These are phyloP conservation scores for Chamaecrista fasciculata DNA, from an alignment of 306 rosid genomes.

Conservation along the genomic window DNA sequence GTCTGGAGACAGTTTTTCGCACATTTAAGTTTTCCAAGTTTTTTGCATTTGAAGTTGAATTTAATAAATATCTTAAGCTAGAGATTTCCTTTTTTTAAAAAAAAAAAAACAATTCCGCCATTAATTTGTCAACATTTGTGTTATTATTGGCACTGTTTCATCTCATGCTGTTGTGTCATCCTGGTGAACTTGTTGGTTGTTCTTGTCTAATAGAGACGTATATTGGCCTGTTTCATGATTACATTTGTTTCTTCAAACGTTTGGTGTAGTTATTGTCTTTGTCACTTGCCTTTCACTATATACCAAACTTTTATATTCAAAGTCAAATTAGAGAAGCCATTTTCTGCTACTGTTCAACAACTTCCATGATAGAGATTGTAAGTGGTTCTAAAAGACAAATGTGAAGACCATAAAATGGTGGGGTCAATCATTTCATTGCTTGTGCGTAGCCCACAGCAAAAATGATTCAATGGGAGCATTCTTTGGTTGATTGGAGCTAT, in stretches of 20 bases:
- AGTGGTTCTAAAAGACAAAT: background rate
- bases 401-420: background rate
- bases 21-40: background rate
- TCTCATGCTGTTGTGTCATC: background rate
- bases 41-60: background rate
- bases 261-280: conserved; percentile 6
- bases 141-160: background rate
- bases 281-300: background rate
- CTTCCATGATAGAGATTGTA: background rate
- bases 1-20: background rate
- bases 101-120: too few species aligned
- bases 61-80: background rate
- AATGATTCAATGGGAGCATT: background rate
- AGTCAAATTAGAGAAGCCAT: conserved; percentile 5
- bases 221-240: background rate
- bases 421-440: background rate
- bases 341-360: background rate
- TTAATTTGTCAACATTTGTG: background rate
- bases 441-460: background rate
- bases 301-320: conserved; percentile 10
- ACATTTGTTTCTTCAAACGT: background rate
- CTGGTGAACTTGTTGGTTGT: background rate
- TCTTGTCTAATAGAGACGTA: background rate
- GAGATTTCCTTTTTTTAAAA: background rate
- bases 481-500: background rate